Base-by-base conservation (phyloP, 306 rosid species). In the Adenanthera pavonina region DNA sequence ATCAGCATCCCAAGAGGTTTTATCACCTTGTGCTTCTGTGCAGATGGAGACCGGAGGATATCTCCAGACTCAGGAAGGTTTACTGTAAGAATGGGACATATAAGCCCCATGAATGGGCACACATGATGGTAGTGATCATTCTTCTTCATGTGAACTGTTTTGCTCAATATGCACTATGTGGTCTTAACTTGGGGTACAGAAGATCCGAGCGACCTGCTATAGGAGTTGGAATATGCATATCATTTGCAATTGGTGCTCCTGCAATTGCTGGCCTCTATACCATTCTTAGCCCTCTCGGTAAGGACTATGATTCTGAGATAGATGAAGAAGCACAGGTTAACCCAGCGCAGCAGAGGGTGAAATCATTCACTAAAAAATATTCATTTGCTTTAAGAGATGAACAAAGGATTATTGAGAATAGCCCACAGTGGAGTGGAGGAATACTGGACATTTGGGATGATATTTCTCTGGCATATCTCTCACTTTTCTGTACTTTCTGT, bases 71-170 rank as follows among this genome's bases (percentile, higher is more conserved):
- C 25, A 80, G 99, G 80, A 89, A 87, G 79, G 14, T 85, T 44
- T 95, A 93, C 83, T 93, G 97, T 84, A 95, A 95, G 83, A 87
- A 93, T 78, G 98, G 96, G 7, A 92, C 98, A 46, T 90, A 85
- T 74, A 93, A 95, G 82, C 98, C 97, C 15, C 93, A 89, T 78
- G 99, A 95, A 81, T 89, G 99, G 98, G 77, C 85, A 33, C 99
- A 95, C 86, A 93, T 93, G 91, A 87, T 95, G 97, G 91, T 95
- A 36, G 99, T 95, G 78, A 81, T 95, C 77, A 81, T 87, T 77
- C 93, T 95, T 64, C 97, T 93, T 74, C 88, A 95, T 54, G 64
- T 92, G 72, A 95, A 95, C 78, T 95, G 99, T 75, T 93, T 95
- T 86, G 87, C 90, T 57, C 99, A 95, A 71, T 95, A 95, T 87